Conservation (phyloP, 2,329 filamentous ascomycete species). For the Boeremia exigua region DNA sequence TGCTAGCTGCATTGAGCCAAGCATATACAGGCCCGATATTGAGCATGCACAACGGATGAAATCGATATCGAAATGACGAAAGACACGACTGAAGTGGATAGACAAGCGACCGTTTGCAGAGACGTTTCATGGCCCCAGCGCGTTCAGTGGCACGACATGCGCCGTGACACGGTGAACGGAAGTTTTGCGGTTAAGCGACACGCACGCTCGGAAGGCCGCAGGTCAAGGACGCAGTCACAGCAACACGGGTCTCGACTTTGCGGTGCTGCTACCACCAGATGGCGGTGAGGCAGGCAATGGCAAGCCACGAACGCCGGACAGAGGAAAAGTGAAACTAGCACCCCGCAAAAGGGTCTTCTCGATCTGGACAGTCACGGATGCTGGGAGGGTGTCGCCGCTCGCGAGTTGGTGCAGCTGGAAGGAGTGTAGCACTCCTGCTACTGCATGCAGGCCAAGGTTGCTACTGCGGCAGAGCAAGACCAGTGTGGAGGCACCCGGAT, state of each 20-base stretch:
- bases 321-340: constrained; percentile 7
- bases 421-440: constrained; percentile 1
- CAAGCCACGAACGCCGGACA: constrained; percentile 8
- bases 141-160: constrained; percentile 12
- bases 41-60: constrained; percentile 13
- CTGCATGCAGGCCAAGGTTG: constrained; percentile 8
- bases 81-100: constrained; percentile 2
- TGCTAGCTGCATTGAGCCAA: constrained; percentile 1
- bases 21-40: constrained; percentile 5
- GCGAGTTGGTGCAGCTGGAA: background rate
- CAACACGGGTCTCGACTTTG: background rate
- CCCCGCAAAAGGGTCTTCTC: constrained; percentile 12
- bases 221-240: background rate
- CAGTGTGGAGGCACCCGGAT: constrained; percentile 9
- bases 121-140: constrained; percentile 1
- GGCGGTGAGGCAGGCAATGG: constrained; percentile 3
- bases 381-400: background rate
- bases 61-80: constrained; percentile 14
- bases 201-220: background rate
- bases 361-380: background rate
- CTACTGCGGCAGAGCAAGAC: constrained; percentile 9
- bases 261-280: constrained; percentile 10
- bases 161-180: constrained; percentile 8
- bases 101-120: constrained; percentile 20
- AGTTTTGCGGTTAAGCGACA: constrained; percentile 6